Evolutionary conservation across 2,329 filamentous ascomycete species (phyloP), one percentile per base, ranked within the genome.

Genomic region (Aureobasidium lini): DNA sequence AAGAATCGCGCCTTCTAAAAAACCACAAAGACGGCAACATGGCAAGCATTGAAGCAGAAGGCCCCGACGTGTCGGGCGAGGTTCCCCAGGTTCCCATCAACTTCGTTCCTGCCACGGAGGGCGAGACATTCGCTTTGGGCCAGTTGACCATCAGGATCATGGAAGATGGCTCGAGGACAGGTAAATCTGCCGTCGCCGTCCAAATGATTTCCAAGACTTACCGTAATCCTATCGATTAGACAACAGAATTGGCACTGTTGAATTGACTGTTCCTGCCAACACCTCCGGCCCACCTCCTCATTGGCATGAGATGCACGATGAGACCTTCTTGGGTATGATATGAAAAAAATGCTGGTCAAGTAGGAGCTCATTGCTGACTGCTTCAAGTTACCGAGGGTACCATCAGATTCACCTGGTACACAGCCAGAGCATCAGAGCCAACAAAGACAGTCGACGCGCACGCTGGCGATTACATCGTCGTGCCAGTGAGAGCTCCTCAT

Each of bases 251-350:
- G 76, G 76, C 56, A 70, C 71, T 44, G 75, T 77, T 34, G 76
- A 78, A 64, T 73, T 81, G 60, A 79, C 73, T n/a, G 68, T 82
- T 37, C 76, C 78, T 8, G 71, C 78, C 8, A 69, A 75, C 18
- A 78, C 75, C 1, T 64, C 72, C 0, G 79, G 78, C 1, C 78
- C 79, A 1, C 76, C 76, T 44, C 72, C 76, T 1, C 77, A 81
- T 67, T 82, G 77, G 77, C 78, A 83, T 64, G 77, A 82, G 64
- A 82, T 82, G 80, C 79, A 84, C 69, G 80, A 84, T 63, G 76
- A 81, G 70, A 81, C 78, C 7, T 84, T 83, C 70, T 75, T 82
- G 44, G 48, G 48, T 52, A 23, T 3, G 23, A 23, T 23, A 23
- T 23, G 23, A 23, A 23, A 23, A 23, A 23, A 23, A 37, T 18